A percentile compares a stretch with the other conserved stretches of the same genome.
Evolutionary conservation across 331 rosid genomes (phyloP).

Genomic region (Arachis monticola): DNA sequence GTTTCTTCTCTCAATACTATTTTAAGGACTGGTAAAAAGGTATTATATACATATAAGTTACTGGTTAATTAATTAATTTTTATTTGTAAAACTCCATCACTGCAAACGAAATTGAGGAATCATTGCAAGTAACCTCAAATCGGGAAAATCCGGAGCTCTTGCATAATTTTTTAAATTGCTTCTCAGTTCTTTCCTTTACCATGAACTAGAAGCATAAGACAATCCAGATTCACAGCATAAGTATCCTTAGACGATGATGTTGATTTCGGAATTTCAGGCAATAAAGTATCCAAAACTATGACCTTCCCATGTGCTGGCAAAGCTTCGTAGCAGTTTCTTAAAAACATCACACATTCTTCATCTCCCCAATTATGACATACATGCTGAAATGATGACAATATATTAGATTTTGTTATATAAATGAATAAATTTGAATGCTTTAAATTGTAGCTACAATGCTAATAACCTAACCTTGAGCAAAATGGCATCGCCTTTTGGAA

Average conservation of each 20-base stretch:
- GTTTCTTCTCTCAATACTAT: too few species aligned
- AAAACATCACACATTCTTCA: slow-evolving; percentile 32
- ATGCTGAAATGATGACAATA: slow-evolving; percentile 2
- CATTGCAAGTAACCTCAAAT: slow-evolving; percentile 11
- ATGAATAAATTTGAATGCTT: too few species aligned
- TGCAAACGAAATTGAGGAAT: not conserved
- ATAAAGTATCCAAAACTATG: slow-evolving; percentile 26
- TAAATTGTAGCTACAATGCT: too few species aligned
- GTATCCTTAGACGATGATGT: not conserved
- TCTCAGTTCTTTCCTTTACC: slow-evolving; percentile 33
- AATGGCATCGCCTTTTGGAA: slow-evolving; percentile 46
- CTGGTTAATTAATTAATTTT: not conserved
- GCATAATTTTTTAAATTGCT: slow-evolving; percentile 20
- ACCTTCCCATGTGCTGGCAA: slow-evolving; percentile 42
- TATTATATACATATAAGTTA: too few species aligned
- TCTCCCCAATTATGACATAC: slow-evolving; percentile 42
- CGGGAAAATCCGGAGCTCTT: slow-evolving; percentile 27
- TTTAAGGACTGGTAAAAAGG: too few species aligned
- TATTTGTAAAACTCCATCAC: slow-evolving; percentile 37
- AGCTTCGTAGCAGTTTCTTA: slow-evolving; percentile 38
- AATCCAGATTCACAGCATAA: not conserved
- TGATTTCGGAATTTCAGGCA: slow-evolving; percentile 13
- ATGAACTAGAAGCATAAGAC: slow-evolving; percentile 33
- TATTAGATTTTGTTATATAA: too few species aligned
- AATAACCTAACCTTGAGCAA: slow-evolving; percentile 29